phyloP scores from a whole-genome alignment of 352 stramenopile genomes.

The Vaucheria bursata region DNA sequence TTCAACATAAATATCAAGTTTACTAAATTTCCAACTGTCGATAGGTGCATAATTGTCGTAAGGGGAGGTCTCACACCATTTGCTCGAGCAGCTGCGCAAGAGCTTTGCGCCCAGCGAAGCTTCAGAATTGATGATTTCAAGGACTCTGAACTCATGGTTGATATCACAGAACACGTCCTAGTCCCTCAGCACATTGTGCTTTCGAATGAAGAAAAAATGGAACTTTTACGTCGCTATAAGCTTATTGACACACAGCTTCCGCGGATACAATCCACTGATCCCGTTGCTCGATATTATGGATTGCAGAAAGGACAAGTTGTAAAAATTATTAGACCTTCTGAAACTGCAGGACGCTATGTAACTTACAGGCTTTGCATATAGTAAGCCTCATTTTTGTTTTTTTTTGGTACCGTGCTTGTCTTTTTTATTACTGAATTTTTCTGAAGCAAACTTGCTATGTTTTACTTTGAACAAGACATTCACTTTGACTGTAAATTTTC shows the following conservation, averaged over 20 bases:
- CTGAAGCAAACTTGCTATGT: no score
- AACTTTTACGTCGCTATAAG: conserved; percentile 95
- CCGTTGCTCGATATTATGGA: conserved; percentile 93
- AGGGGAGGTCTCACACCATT: conserved; percentile 90
- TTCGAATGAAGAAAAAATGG: conserved; percentile 86
- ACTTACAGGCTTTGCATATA: conserved; percentile 99
- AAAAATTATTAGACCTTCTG: conserved; percentile 97
- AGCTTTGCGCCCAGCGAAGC: conserved; percentile 41
- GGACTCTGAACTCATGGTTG: conserved; percentile 96
- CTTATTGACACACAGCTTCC: conserved; percentile 98
- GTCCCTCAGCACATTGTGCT: conserved; percentile 85
- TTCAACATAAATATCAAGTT: no score
- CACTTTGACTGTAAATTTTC: no score
- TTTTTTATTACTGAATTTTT: no score
- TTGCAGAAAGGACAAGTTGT: conserved; percentile 93
- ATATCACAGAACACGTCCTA: conserved; percentile 99
- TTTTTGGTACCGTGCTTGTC: no score
- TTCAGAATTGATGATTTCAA: conserved; percentile 52
- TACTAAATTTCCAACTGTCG: no score
- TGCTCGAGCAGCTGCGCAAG: conserved; percentile 52
- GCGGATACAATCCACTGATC: conserved; percentile 96
- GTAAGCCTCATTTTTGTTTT: no score
- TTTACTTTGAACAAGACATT: no score
- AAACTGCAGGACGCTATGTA: conserved; percentile 98
- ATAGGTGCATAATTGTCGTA: conserved; percentile 95